Base-by-base conservation (phyloP, 306 rosid species). In the Gastrolobium bilobum region DNA sequence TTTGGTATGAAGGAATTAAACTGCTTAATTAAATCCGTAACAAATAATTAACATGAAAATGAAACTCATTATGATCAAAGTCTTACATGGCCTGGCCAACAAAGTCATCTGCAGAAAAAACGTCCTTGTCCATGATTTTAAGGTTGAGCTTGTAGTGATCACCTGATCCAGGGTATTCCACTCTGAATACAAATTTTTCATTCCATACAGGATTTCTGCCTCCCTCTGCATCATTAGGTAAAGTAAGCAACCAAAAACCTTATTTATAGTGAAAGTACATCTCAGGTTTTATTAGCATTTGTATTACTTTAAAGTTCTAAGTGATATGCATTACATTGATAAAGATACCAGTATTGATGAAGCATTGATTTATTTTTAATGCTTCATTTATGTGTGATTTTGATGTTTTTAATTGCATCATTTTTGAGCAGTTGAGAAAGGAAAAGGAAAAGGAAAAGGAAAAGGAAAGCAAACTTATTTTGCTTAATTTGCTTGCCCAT, bases 101-200 rank as follows among this genome's bases (percentile, higher is more conserved):
- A 63, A 63, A 84, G 71, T 91, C 99, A 75, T 95, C 98, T 4
- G 86, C 3, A 39, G 99, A 79, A 79, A 92, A 95, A 26, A 89
- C 83, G 84, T 95, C 98, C 68, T 87, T 86, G 85, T 95, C 99
- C 87, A 88, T 59, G 88, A 95, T 85, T 38, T 81, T 87, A 77
- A 95, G 88, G 81, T 34, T 44, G 83, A 95, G 76, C 83, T 92
- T 95, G 85, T 73, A 91, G 7, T 85, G 84, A 9, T 82, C 61
- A n/a, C 97, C 91, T 2, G 89, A 73, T 5, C 97, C 95, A 3
- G 98, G 98, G 75, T 95, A 95, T 63, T 95, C 95, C 2, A 75
- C 97, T 75, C 89, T 82, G 86, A 92, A 92, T 8, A 79, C 81
- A 43, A 91, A 77, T 70, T 78, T 95, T 89, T 95, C 98, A 33